phyloP scores from a whole-genome alignment of 768 basidiomycete genomes.

The Tulasnella sp. region DNA sequence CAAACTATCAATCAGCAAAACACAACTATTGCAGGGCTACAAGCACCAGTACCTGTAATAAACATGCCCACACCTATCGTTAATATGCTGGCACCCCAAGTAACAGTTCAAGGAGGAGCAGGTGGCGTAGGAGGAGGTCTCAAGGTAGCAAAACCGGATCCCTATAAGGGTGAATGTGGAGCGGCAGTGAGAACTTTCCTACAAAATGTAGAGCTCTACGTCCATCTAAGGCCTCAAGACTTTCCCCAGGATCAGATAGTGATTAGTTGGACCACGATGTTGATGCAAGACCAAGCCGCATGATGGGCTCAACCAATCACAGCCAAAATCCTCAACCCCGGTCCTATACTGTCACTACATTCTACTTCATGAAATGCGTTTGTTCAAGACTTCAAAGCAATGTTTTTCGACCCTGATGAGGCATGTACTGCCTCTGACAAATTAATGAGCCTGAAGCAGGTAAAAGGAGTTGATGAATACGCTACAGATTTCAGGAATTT shows the following conservation, averaged over 20 bases:
- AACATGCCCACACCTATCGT: no score
- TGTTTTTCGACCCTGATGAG: neutral
- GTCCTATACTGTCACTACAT: neutral
- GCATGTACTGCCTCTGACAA: neutral
- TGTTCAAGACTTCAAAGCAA: neutral
- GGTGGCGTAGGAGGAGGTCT: no score
- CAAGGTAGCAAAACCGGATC: neutral
- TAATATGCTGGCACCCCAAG: no score
- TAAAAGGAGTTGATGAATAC: neutral
- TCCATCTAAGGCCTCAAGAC: neutral
- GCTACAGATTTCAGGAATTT: neutral
- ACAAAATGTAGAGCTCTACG: neutral
- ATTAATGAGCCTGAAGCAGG: neutral
- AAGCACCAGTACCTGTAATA: no score
- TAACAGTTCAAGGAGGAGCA: neutral
- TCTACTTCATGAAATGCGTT: neutral
- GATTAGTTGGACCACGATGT: neutral
- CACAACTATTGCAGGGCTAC: no score
- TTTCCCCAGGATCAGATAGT: neutral
- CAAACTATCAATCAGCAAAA: no score
- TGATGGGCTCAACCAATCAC: neutral
- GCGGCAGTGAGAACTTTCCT: neutral
- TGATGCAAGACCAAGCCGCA: neutral
- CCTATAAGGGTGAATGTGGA: neutral
- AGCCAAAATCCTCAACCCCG: neutral